Conservation (phyloP, 192 early-diverging fungal species). For the Coemansia sp. region DNA sequence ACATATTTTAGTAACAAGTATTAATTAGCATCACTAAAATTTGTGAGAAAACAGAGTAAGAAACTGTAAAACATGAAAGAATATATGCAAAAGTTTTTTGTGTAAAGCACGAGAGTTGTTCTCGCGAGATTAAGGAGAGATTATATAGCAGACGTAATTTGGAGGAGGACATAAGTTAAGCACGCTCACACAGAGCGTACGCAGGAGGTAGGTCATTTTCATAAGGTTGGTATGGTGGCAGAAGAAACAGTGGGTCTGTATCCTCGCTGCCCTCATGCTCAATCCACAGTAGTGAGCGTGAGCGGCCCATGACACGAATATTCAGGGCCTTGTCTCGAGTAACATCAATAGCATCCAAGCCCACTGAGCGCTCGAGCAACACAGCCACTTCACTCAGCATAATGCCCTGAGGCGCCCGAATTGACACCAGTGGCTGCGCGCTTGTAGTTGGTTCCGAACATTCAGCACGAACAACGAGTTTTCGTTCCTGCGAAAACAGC, state of each 20-base stretch:
- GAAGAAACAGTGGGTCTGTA: not conserved
- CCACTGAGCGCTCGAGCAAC: slow-evolving; percentile 12
- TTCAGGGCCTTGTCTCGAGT: slow-evolving; percentile 44
- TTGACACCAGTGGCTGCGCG: slow-evolving; percentile 11
- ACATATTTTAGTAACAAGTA: not conserved
- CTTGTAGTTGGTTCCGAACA: slow-evolving; percentile 11
- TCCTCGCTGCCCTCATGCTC: slow-evolving; percentile 5
- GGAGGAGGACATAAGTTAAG: slow-evolving; percentile 7
- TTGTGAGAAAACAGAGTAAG: not conserved
- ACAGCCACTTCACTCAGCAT: slow-evolving; percentile 36
- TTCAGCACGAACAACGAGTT: slow-evolving; percentile 30
- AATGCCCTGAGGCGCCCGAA: slow-evolving; percentile 36
- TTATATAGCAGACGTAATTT: not conserved
- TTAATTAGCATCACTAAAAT: too few species aligned
- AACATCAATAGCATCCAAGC: slow-evolving; percentile 12
- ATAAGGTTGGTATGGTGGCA: slow-evolving; percentile 33
- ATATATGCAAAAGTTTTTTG: not conserved
- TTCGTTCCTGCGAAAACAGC: slow-evolving; percentile 22
- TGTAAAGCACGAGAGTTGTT: not conserved
- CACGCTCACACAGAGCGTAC: slow-evolving; percentile 12
- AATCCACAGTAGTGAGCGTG: slow-evolving; percentile 21
- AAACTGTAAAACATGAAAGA: not conserved
- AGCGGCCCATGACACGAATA: slow-evolving; percentile 40
- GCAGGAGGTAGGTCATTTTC: slow-evolving; percentile 28
- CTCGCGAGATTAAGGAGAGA: not conserved